Percentiles rank a stretch among this genome's conserved stretches.
Conservation (phyloP, 176 grass and related monocot species). For the Zoysia pacifica region DNA sequence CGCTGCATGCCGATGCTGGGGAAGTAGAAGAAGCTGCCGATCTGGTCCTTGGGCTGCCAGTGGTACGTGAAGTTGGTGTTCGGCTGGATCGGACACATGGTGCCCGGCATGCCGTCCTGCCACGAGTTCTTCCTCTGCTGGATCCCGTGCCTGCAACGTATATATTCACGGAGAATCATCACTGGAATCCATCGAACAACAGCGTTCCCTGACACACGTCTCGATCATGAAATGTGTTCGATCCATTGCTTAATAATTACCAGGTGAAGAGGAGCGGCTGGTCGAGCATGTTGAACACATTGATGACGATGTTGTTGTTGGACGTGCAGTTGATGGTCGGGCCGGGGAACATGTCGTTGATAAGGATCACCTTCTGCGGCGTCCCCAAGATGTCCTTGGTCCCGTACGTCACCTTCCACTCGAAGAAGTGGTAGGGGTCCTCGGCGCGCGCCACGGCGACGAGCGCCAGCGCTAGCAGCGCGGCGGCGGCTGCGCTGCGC, state of each 20-base stretch:
- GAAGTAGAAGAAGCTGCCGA: conserved; percentile 95
- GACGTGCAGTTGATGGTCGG: conserved; percentile 88
- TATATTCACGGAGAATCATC: too few relatives aligned
- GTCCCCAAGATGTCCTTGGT: conserved; percentile 59
- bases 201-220: too few relatives aligned
- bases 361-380: conserved; percentile 70
- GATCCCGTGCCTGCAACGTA: conserved; percentile 70
- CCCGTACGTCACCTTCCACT: conserved; percentile 87
- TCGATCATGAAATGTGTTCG: too few relatives aligned
- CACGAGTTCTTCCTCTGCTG: conserved; percentile 95
- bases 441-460: conserved; percentile 57
- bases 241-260: conserved; percentile 16
- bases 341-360: conserved; percentile 79
- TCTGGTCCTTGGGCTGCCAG: conserved; percentile 93
- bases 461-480: conserved; percentile 43
- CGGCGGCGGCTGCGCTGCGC: conserved; percentile 30
- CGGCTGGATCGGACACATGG: conserved; percentile 80
- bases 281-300: conserved; percentile 84
- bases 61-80: conserved; percentile 86
- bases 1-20: conserved; percentile 84
- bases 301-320: conserved; percentile 95
- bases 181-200: too few relatives aligned
- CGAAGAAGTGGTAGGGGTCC: conserved; percentile 88
- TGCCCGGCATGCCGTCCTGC: conserved; percentile 77
- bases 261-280: conserved; percentile 85